Evolutionary conservation across 805 yeast species (phyloP).

Genomic region (Starmerella davenportii): DNA sequence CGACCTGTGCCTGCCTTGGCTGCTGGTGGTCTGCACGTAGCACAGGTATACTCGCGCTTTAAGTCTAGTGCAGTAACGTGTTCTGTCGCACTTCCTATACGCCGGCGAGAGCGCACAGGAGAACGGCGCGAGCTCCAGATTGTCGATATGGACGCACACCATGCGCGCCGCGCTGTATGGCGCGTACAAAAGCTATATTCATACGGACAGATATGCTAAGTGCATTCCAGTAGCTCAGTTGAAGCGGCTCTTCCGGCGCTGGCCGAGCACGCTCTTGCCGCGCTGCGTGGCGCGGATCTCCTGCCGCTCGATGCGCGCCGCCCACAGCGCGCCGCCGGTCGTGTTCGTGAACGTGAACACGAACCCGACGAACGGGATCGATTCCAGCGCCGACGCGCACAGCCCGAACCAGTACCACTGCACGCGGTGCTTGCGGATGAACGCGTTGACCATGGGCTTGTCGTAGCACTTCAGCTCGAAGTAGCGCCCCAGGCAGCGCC

Average conservation of each 20-base stretch:
- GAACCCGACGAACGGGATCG: conserved; percentile 23
- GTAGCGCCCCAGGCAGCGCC: conserved; percentile 36
- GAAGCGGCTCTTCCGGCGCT: background rate
- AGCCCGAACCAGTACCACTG: conserved; percentile 24
- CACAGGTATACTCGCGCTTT: too few relatives aligned
- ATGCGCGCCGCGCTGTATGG: too few relatives aligned
- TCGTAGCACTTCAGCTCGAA: conserved; percentile 37
- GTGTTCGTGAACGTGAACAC: conserved; percentile 24
- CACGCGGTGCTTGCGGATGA: conserved; percentile 17
- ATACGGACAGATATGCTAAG: too few relatives aligned
- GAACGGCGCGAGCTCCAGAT: too few relatives aligned
- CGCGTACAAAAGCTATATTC: too few relatives aligned
- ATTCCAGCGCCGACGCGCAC: conserved; percentile 23
- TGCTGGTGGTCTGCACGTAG: too few relatives aligned
- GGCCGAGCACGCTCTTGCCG: background rate
- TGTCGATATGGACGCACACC: too few relatives aligned
- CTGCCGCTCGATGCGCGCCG: conserved; percentile 19
- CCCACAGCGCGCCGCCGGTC: conserved; percentile 26
- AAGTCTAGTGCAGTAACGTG: too few relatives aligned
- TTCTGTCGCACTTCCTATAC: too few relatives aligned
- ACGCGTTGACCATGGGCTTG: conserved; percentile 26
- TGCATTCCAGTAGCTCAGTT: too few relatives aligned
- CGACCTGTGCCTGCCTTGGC: too few relatives aligned
- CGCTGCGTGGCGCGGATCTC: background rate
- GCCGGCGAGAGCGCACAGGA: too few relatives aligned